Conservation (phyloP, 495 filamentous ascomycete species). For the Endocarpon pusillum region DNA sequence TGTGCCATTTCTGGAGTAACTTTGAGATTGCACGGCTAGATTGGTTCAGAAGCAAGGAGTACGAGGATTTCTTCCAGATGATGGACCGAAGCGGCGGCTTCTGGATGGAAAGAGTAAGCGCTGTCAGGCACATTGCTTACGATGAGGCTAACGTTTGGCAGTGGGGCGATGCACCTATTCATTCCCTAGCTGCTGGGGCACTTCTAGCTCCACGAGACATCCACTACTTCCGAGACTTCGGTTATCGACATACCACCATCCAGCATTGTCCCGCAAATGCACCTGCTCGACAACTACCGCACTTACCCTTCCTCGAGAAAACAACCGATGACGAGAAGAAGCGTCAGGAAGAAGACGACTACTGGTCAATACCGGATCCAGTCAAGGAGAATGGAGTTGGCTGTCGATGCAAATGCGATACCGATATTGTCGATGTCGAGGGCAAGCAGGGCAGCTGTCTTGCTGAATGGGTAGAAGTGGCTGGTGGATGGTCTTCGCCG, state of each 20-base stretch:
- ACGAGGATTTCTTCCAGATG: conserved; percentile 97
- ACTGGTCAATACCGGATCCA: conserved; percentile 78
- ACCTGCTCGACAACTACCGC: conserved; percentile 69
- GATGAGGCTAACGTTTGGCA: conserved; percentile 23
- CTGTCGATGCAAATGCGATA: conserved; percentile 92
- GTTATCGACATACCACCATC: conserved; percentile 95
- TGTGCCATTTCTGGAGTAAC: conserved; percentile 99
- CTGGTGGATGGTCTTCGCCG: conserved; percentile 80
- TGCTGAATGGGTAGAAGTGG: conserved; percentile 93
- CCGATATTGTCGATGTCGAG: conserved; percentile 95
- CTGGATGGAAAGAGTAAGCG: conserved; percentile 90
- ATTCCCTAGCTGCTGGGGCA: conserved; percentile 87
- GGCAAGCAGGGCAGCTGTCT: conserved; percentile 92
- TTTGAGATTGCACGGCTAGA: conserved; percentile 93
- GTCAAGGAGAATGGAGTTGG: conserved; percentile 94
- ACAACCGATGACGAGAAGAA: conserved; percentile 75
- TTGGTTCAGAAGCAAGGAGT: conserved; percentile 92
- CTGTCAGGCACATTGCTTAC: background rate
- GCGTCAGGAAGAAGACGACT: conserved; percentile 85
- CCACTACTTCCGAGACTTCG: conserved; percentile 98
- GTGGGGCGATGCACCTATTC: conserved; percentile 98
- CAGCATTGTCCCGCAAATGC: conserved; percentile 98
- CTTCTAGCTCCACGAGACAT: conserved; percentile 71
- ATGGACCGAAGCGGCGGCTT: conserved; percentile 98
- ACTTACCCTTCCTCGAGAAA: conserved; percentile 66